Evolutionary conservation across 2,329 filamentous ascomycete genomes (phyloP), one percentile per base, ranked within the genome.

Genomic region (Colletotrichum sp.): DNA sequence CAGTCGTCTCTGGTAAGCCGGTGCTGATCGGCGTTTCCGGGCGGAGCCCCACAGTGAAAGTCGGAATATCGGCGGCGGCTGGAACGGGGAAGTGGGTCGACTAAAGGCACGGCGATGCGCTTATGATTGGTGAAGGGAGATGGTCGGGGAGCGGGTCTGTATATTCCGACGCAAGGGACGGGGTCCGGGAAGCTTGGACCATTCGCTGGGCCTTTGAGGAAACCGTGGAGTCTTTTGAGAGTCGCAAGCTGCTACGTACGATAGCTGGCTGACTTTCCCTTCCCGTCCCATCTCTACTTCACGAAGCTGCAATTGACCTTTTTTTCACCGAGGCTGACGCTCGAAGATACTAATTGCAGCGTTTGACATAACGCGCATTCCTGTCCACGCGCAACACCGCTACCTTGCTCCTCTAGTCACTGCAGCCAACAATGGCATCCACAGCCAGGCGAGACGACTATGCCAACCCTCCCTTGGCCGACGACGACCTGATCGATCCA

Each of bases 401-500:
- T 22, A 13, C 44, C n/a, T 32, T 36, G 28, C n/a, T 39, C 28
- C 19, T 30, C 52, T 16, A 55, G 25, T 28, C n/a, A 59, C 16
- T 16, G 48, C 27, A 65, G 19, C 59, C 27, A 39, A 82, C 77
- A 74, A 91, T 90, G 88, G 85, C 89, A 68, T 83, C 88, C 36
- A 84, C 87, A 71, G 87, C 83, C 81, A 83, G 84, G 78, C 85
- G 84, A 81, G 89, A 91, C 83, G 90, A 93, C 81, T 92, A 92
- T 81, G 88, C 91, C 81, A 90, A 90, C 78, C 90, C 92, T 74
- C 87, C 91, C 76, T 86, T 93, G 77, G 88, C 91, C 64, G 91
- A 94, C 76, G 92, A 94, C 80, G 93, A 95, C 80, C 85, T 96
- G 80, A 95, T 96, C 85, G 94, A 96, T 80, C 93, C 93, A 5